Evolutionary conservation across 2,329 filamentous ascomycete species (phyloP), one percentile per base, ranked within the genome.

Genomic region (Talaromyces sp.): DNA sequence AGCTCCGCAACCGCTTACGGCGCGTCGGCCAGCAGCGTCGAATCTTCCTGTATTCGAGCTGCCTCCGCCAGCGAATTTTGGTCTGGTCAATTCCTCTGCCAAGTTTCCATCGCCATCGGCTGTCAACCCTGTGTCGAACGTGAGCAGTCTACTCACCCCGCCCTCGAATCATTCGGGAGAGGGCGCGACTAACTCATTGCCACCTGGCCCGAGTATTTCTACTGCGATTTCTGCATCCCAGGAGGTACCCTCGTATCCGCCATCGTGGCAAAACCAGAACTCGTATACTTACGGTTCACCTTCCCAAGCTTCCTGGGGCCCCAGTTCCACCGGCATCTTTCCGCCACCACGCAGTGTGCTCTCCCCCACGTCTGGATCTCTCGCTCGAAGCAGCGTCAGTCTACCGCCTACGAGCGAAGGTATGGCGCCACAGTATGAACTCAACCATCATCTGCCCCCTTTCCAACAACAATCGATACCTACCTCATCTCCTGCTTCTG

Each of bases 11-110:
- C 90, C 89, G 80, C 88, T 93, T 75, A 86, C 88, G 70, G 84
- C 88, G 76, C 86, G 90, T 73, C 86, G 90, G 77, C 86, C 88
- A 73, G 89, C 89, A 73, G 87, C 89, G 68, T 86, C 86, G 65
- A 85, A 85, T 71, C 84, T 93, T 68, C 89, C 89, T 65, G 85
- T 80, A 70, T 91, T 91, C 74, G 87, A 90, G 73, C 85, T 92
- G 60, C 86, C 87, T 69, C 87, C 89, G 63, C 87, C 88, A 70
- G 78, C 76, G 1, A 72, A 77, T 69, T 67, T 80, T 75, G 76
- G 72, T 76, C 75, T 79, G 77, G 77, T 77, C 71, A 78, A 76
- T 76, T 78, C 78, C 58, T 72, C 78, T 27, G 76, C 84, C 71
- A 87, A 86, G 75, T 85, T 84, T 71, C 77, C 81, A 43, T 67